Conservation (phyloP, 164 flowering plant species). For the Magnolia kwangsiensis region DNA sequence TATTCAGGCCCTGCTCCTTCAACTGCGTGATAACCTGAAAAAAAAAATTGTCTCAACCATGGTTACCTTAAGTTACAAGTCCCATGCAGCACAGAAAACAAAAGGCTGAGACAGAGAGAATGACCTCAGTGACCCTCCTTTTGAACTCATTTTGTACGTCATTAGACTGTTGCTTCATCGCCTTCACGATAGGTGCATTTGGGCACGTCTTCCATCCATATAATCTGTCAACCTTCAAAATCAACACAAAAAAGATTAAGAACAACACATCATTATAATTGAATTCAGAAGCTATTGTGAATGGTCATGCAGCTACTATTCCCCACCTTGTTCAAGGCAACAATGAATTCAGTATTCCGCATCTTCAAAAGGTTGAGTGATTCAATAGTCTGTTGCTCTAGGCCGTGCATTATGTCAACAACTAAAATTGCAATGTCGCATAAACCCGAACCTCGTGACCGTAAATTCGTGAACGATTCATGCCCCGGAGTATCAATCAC, state of each 20-base stretch:
- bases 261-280: neutral
- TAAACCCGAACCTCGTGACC: slow-evolving; percentile 96
- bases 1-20: slow-evolving; percentile 88
- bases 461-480: slow-evolving; percentile 84
- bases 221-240: slow-evolving; percentile 77
- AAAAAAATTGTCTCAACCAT: neutral
- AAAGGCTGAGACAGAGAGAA: neutral
- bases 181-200: slow-evolving; percentile 75
- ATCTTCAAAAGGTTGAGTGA: slow-evolving; percentile 91
- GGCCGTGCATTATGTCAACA: slow-evolving; percentile 98
- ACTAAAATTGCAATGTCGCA: slow-evolving; percentile 98
- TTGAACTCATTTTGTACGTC: slow-evolving; percentile 85
- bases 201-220: slow-evolving; percentile 86
- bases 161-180: slow-evolving; percentile 78
- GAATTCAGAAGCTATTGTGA: neutral
- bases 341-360: slow-evolving; percentile 92
- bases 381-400: slow-evolving; percentile 96
- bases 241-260: slow-evolving; percentile 5
- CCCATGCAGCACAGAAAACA: neutral
- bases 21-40: slow-evolving; percentile 69
- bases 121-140: slow-evolving; percentile 66
- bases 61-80: neutral
- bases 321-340: slow-evolving; percentile 89
- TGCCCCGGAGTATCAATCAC: slow-evolving; percentile 99
- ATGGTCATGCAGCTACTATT: neutral